Evolutionary conservation across 2,329 filamentous ascomycete genomes (phyloP).

Genomic region (Fusarium buxicola): DNA sequence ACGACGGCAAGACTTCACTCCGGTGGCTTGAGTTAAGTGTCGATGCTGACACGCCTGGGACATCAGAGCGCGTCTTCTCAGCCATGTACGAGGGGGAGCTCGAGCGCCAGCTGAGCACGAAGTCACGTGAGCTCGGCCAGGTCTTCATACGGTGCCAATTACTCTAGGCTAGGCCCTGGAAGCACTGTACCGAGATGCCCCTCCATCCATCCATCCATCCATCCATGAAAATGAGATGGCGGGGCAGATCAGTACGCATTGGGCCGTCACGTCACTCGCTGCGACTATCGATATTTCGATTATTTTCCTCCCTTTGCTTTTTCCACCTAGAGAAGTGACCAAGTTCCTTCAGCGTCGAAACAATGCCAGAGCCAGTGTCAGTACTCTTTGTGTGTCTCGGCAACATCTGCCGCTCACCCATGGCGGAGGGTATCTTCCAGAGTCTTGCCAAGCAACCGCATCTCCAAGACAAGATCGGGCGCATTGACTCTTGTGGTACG

Average conservation of each 20-base stretch:
- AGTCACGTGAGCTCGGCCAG: slow-evolving; percentile 30
- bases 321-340: slow-evolving; percentile 2
- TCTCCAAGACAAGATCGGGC: slow-evolving; percentile 69
- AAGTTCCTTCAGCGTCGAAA: slow-evolving; percentile 14
- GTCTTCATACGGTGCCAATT: slow-evolving; percentile 25
- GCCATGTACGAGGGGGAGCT: slow-evolving; percentile 19
- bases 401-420: slow-evolving; percentile 94
- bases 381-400: slow-evolving; percentile 96
- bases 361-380: slow-evolving; percentile 64
- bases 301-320: slow-evolving; percentile 23
- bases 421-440: slow-evolving; percentile 95
- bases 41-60: slow-evolving; percentile 34
- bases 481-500: slow-evolving; percentile 91
- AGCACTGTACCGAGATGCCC: slow-evolving; percentile 29
- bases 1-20: slow-evolving; percentile 29
- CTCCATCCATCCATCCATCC: slow-evolving; percentile 40
- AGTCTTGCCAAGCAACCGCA: slow-evolving; percentile 72
- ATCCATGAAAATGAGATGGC: slow-evolving; percentile 41
- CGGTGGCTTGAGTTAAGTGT: slow-evolving; percentile 36
- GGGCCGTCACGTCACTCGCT: slow-evolving; percentile 43
- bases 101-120: slow-evolving; percentile 35
- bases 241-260: slow-evolving; percentile 43
- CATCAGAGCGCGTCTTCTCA: slow-evolving; percentile 35
- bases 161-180: neutral
- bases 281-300: slow-evolving; percentile 40